phyloP scores from a whole-genome alignment of 257 asterid genomes.

The Jaltomata sinuosa region DNA sequence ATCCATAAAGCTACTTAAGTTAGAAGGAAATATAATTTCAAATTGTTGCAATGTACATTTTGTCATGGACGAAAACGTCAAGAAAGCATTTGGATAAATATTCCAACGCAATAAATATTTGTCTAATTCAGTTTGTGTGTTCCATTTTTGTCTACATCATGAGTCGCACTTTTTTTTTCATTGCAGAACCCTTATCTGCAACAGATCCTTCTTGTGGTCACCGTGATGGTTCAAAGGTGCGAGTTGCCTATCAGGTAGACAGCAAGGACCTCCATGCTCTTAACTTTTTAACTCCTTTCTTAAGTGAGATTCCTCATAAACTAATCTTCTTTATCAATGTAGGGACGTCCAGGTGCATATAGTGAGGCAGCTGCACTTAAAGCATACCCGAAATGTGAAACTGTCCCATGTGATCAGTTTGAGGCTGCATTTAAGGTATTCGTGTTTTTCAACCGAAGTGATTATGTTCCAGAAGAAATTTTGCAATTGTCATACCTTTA shows the following conservation, averaged over 20 bases:
- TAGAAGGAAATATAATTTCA: not conserved
- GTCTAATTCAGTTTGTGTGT: not conserved
- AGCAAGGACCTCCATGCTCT: not conserved
- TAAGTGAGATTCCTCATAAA: not conserved
- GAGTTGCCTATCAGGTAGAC: conserved; percentile 87
- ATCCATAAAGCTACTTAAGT: not conserved
- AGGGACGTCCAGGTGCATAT: conserved; percentile 90
- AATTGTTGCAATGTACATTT: not conserved
- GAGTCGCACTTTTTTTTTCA: not conserved
- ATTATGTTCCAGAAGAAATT: not conserved
- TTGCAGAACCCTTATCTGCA: conserved; percentile 81
- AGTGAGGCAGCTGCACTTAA: conserved; percentile 89
- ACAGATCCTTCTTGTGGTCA: conserved; percentile 21
- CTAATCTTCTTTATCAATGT: conserved; percentile 4
- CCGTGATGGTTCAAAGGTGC: conserved; percentile 47
- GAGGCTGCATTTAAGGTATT: conserved; percentile 85
- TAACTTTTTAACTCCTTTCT: not conserved
- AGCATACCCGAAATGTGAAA: conserved; percentile 80
- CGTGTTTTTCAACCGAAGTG: not conserved
- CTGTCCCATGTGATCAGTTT: conserved; percentile 89
- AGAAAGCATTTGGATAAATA: not conserved
- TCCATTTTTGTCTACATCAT: not conserved
- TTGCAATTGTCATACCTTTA: conserved; percentile 4
- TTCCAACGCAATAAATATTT: not conserved
- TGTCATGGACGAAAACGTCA: not conserved